A percentile compares a stretch with the other conserved stretches of the same genome.
Evolutionary conservation across 106 monocot species (phyloP).

Genomic region (Amphibolis antarctica): DNA sequence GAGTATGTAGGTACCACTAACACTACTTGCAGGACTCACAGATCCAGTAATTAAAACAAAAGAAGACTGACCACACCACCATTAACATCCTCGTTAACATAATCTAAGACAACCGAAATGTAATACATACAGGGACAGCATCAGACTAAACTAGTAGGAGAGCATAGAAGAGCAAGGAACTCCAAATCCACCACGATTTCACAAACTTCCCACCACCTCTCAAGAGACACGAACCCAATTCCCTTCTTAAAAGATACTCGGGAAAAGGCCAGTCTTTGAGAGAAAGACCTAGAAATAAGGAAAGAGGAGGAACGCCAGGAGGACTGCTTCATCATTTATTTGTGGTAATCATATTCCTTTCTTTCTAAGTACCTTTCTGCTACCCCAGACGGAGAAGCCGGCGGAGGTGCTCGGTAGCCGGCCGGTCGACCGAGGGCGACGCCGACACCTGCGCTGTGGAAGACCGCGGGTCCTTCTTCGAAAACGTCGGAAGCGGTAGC

Average conservation of each 20-base stretch:
- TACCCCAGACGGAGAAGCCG: slow-evolving; percentile 4
- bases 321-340: background rate
- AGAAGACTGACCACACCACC: too few species aligned
- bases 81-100: too few species aligned
- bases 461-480: background rate
- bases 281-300: background rate
- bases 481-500: slow-evolving; percentile 3
- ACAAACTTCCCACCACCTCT: background rate
- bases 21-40: too few species aligned
- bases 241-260: slow-evolving; percentile 6
- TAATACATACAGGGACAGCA: too few species aligned
- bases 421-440: background rate
- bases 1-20: too few species aligned
- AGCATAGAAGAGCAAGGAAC: too few species aligned
- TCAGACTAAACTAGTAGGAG: too few species aligned
- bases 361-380: background rate
- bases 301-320: background rate
- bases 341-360: background rate
- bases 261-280: background rate
- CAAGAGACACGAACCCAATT: background rate
- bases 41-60: too few species aligned
- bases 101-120: too few species aligned
- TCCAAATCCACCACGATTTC: background rate
- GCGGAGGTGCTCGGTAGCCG: slow-evolving; percentile 5
- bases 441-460: background rate